Evolutionary conservation across 108 stramenopile species (phyloP).

Genomic region (Stephanodiscus triporus): DNA sequence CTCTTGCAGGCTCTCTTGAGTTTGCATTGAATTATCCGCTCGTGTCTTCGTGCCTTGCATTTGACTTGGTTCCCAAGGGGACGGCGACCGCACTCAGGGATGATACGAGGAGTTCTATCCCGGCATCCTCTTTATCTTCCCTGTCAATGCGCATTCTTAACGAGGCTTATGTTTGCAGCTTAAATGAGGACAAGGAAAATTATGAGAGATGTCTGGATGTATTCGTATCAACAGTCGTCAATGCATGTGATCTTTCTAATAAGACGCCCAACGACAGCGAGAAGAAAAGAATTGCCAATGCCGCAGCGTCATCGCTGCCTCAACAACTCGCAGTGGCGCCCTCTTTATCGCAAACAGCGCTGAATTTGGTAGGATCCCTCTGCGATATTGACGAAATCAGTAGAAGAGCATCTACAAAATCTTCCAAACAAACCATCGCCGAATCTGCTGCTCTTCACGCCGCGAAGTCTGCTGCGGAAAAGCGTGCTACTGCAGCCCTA

Average conservation of each 20-base stretch:
- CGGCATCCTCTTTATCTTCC: conserved; percentile 12
- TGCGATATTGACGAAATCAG: conserved; percentile 83
- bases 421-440: conserved; percentile 68
- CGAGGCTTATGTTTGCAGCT: conserved; percentile 65
- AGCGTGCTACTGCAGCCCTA: conserved; percentile 79
- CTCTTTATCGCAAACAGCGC: conserved; percentile 52
- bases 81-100: conserved; percentile 4
- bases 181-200: conserved; percentile 39
- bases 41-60: conserved; percentile 66
- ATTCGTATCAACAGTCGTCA: conserved; percentile 64
- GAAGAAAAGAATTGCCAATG: conserved; percentile 61
- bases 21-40: conserved; percentile 66
- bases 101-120: conserved; percentile 8
- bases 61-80: conserved; percentile 53
- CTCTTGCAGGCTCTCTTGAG: conserved; percentile 28
- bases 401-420: conserved; percentile 75
- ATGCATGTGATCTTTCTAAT: conserved; percentile 65
- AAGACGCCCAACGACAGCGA: conserved; percentile 68
- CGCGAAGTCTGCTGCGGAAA: conserved; percentile 83
- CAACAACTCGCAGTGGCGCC: conserved; percentile 62
- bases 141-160: conserved; percentile 56
- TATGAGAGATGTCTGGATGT: conserved; percentile 71
- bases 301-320: conserved; percentile 55
- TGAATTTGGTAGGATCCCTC: conserved; percentile 65
- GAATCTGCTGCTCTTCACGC: conserved; percentile 77